Evolutionary conservation across 768 basidiomycete species (phyloP).

Genomic region (Gyrodon lividus): DNA sequence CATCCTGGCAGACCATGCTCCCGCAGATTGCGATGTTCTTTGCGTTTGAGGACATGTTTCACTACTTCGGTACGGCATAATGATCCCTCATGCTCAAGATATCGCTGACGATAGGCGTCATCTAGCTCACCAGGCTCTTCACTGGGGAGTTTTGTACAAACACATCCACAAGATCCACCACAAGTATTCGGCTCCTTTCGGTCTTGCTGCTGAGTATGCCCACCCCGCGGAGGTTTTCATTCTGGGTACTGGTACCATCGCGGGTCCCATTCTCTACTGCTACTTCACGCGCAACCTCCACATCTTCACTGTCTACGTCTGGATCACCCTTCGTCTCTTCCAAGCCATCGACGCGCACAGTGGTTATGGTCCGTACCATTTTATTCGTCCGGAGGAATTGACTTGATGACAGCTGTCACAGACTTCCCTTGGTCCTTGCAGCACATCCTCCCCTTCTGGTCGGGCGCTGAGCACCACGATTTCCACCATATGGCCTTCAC

Average conservation of each 20-base stretch:
- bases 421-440: conserved; percentile 98
- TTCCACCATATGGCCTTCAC: conserved; percentile 98
- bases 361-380: conserved; percentile 73
- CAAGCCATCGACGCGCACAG: conserved; percentile 98
- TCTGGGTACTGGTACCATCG: conserved; percentile 88
- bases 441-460: conserved; percentile 93
- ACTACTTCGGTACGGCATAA: conserved; percentile 67
- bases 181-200: conserved; percentile 96
- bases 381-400: not conserved
- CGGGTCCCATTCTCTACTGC: conserved; percentile 85
- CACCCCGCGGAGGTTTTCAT: conserved; percentile 97
- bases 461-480: conserved; percentile 95
- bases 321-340: conserved; percentile 93
- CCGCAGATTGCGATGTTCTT: conserved; percentile 88
- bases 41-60: conserved; percentile 94
- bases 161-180: conserved; percentile 97
- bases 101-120: not conserved
- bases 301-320: conserved; percentile 89
- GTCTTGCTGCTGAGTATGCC: conserved; percentile 96
- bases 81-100: not conserved
- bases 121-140: conserved; percentile 84
- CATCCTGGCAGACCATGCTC: conserved; percentile 62
- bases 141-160: conserved; percentile 82
- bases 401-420: conserved; percentile 20
- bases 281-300: conserved; percentile 72